Base-by-base conservation (phyloP, 2,329 filamentous ascomycete species). In the Neonectria hederae region DNA sequence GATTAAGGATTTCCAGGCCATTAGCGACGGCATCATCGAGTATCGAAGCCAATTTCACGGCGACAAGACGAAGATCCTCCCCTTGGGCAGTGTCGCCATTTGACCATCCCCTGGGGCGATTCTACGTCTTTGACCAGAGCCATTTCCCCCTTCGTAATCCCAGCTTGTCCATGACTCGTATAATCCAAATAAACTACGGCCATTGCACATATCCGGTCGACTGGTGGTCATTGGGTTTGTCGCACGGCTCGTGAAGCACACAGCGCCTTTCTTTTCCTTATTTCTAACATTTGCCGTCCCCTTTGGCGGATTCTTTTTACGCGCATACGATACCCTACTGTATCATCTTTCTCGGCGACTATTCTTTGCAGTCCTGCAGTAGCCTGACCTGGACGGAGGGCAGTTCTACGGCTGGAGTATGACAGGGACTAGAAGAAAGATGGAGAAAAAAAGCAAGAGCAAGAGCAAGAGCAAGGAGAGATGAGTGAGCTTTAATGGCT, bases 1-100 rank as follows among this genome's bases (percentile, higher is more conserved):
- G 70, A 82, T 89, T 61, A 86, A 84, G 74, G 89, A 92, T 73
- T 92, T 92, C 75, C 82, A 88, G 66, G 83, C 83, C 54, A 91
- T 92, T 75, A 89, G 89, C 61, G 81, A 84, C 71, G 86, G 87
- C 59, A 92, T 93, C 72, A 83, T 91, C 75, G 84, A 88, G 68
- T 91, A 89, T 76, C 87, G 90, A 72, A 83, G 87, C 66, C 83
- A 83, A 59, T 91, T 92, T 72, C 81, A 89, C 28, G 86, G 84
- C 69, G 90, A 92, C 78, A 82, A 83, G 67, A 87, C 86, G 71
- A 89, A 87, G 79, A 83, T 92, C 53, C 80, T 92, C 49, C 83
- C 83, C 58, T 80, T 90, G 68, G 86, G 87, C 69, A 77, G 80
- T 63, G 80, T 86, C 67, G 73, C 76, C 61, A 70, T 81, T 35